Evolutionary conservation across 140 eudicot genomes (phyloP), one percentile per base, ranked within the genome.

Genomic region (Oenanthe javanica): DNA sequence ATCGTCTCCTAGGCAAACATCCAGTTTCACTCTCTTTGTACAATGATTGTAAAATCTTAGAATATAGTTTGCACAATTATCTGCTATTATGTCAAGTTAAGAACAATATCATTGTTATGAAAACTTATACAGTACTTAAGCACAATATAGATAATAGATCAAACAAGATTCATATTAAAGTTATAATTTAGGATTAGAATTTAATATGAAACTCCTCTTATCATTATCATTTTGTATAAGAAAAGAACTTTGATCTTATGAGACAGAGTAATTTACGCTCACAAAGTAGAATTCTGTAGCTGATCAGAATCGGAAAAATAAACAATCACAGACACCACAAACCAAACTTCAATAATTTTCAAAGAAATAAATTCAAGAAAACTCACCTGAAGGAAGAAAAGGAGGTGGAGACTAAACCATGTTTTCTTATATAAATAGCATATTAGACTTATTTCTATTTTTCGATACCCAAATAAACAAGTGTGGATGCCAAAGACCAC

Each of bases 401-500:
- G 89, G 88, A 25, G 89, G 91, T 9, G 89, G 87, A 9, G 86
- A 61, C 11, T 80, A 84, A 78, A 85, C 63, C 21, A 80, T 45
- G 25, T 71, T 75, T 80, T 80, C 84, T 47, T 77, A 85, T 67
- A 76, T 71, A 0, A 89, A 81, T 78, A 85, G 13, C 61, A 74
- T 72, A 9, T 51, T 75, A 50, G 80, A 82, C 21, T 89, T 90
- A 76, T 86, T 74, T 49, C 86, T 71, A 59, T 74, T 86, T 70
- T 77, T 84, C 7, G 76, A 81, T 23, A 81, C 49, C 51, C 89
- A 88, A 10, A 88, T 36, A n/a, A 92, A 83, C 79, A 89, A 78
- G n/a, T 79, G 86, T 9, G 95, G 97, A 73, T 87, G 93, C 96
- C 96, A 94, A 23, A 94, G 92, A 86, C 88, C 96, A 55, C 91